phyloP scores from a whole-genome alignment of 2,329 filamentous ascomycete species.

The Gaeumannomyces sp. region DNA sequence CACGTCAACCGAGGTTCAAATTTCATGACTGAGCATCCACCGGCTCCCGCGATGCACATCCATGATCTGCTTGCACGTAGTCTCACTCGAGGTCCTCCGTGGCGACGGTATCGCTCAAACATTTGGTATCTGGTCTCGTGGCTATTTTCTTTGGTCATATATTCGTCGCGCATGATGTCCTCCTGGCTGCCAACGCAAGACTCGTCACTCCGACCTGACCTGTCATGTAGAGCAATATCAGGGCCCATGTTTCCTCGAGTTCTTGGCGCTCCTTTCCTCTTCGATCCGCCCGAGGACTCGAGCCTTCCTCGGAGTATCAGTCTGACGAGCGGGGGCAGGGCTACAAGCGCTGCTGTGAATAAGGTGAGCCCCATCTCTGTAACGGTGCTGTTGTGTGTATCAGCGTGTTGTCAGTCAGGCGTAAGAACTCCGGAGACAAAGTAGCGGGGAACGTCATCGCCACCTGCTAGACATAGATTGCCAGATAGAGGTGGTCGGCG shows the following conservation, averaged over 20 bases:
- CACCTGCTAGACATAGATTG: neutral
- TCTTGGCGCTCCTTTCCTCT: neutral
- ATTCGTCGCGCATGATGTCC: neutral
- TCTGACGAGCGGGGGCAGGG: neutral
- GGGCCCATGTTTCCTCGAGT: neutral
- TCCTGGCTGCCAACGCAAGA: neutral
- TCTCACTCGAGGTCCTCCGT: neutral
- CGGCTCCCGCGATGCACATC: neutral
- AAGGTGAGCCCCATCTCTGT: neutral
- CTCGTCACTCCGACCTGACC: neutral
- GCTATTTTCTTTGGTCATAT: neutral
- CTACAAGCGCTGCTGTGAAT: neutral
- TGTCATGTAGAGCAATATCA: neutral
- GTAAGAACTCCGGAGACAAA: neutral
- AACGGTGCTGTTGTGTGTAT: neutral
- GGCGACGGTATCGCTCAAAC: neutral
- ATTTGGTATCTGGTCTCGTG: neutral
- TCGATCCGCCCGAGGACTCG: neutral
- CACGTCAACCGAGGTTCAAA: slow-evolving; percentile 16
- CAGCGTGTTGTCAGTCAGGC: neutral
- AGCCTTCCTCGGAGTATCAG: neutral
- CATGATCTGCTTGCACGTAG: neutral
- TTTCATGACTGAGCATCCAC: too few species aligned
- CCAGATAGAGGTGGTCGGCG: neutral
- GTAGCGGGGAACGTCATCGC: neutral